Conservation (phyloP, 345 rosid genomes). For the Linum lewisii region DNA sequence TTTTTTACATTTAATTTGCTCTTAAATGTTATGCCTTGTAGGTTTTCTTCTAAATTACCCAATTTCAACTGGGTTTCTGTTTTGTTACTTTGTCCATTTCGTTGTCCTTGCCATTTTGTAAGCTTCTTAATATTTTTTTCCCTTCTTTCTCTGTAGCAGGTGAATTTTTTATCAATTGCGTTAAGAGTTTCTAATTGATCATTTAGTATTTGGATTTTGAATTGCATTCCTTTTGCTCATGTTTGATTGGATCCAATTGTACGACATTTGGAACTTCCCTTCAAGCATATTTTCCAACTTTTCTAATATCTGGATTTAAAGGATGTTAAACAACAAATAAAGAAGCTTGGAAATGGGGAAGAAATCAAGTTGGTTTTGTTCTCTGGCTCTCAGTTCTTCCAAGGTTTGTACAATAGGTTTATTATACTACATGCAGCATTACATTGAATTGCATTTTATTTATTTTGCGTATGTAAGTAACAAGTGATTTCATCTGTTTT, state of each 20-base stretch:
- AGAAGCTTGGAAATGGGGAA: constrained; percentile 53
- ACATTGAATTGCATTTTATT: no score
- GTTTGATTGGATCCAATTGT: not conserved
- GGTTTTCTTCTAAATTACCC: not conserved
- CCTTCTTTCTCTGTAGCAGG: no score
- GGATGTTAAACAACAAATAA: not conserved
- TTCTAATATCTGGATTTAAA: not conserved
- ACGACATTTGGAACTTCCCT: not conserved
- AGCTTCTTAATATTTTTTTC: not conserved
- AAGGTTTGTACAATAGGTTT: constrained; percentile 34
- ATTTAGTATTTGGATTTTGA: not conserved
- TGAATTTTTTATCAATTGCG: not conserved
- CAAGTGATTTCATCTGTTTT: not conserved
- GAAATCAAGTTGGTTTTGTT: constrained; percentile 61
- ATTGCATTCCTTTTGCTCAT: not conserved
- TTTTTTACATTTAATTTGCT: no score
- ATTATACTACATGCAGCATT: not conserved
- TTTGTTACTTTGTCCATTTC: not conserved
- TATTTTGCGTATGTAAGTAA: not conserved
- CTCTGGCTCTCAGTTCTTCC: constrained; percentile 41
- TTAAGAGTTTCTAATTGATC: not conserved
- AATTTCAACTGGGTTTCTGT: not conserved
- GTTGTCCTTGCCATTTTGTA: not conserved
- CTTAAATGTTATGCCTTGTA: not conserved
- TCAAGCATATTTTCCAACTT: not conserved